Percentiles rank a stretch among this genome's conserved stretches.
phyloP scores from a whole-genome alignment of 164 flowering plant genomes.

The Chimonanthus salicifolius region DNA sequence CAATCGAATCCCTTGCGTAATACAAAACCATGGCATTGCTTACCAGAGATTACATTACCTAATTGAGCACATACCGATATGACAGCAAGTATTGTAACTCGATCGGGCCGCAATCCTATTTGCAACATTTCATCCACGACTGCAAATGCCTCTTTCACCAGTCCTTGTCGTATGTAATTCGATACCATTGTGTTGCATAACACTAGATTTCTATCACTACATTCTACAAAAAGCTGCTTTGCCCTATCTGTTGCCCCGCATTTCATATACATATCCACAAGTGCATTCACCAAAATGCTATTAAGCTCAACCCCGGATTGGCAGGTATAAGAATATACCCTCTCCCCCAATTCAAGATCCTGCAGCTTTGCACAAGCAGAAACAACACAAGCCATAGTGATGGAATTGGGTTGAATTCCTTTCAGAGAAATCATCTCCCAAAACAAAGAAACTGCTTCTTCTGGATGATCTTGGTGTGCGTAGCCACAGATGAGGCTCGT shows the following conservation, averaged over 20 bases:
- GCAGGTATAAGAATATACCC: slow-evolving; percentile 27
- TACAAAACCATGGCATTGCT: slow-evolving; percentile 34
- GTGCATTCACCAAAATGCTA: slow-evolving; percentile 39
- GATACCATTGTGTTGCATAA: slow-evolving; percentile 51
- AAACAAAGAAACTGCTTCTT: slow-evolving; percentile 51
- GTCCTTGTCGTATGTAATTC: slow-evolving; percentile 37
- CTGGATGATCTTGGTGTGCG: slow-evolving; percentile 20
- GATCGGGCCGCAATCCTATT: slow-evolving; percentile 35
- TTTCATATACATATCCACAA: slow-evolving; percentile 66
- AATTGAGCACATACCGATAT: slow-evolving; percentile 39
- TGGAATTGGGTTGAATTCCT: slow-evolving; percentile 33
- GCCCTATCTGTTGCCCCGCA: slow-evolving; percentile 42
- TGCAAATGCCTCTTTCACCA: slow-evolving; percentile 36
- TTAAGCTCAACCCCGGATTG: slow-evolving; percentile 27
- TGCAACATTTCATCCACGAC: slow-evolving; percentile 37
- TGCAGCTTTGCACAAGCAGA: slow-evolving; percentile 58
- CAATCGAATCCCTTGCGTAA: slow-evolving; percentile 37
- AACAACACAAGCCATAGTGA: slow-evolving; percentile 52
- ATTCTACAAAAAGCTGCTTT: slow-evolving; percentile 35
- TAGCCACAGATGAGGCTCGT: slow-evolving; percentile 58
- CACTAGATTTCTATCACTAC: slow-evolving; percentile 36
- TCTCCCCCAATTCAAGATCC: slow-evolving; percentile 39
- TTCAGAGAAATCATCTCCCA: slow-evolving; percentile 41
- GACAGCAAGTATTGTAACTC: slow-evolving; percentile 41
- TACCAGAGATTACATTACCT: slow-evolving; percentile 30